Base-by-base conservation (phyloP, 345 rosid species). In the Cardamine occulta region DNA sequence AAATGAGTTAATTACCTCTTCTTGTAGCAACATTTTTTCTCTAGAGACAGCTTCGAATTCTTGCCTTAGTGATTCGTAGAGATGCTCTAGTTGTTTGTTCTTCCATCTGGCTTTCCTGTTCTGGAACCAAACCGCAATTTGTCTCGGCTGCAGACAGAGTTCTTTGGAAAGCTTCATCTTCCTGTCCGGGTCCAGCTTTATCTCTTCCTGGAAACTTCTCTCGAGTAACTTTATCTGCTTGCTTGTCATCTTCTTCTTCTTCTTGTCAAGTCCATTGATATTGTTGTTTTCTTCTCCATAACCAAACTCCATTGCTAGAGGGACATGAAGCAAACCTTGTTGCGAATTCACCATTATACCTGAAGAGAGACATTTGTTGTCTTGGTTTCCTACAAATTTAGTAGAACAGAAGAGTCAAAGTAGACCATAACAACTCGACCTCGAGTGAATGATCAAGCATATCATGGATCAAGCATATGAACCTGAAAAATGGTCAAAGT, bases 101-200 rank as follows among this genome's bases (percentile, higher is more conserved):
- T 94, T 94, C 97, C 98, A 94, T 39, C 97, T 77, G 4, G 97
- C 93, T 28, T 95, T 88, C 57, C 91, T 83, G 81, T 89, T 91
- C 74, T 91, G 98, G 70, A 94, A 94, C 98, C 98, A 94, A 47
- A 91, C 91, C 2, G 96, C 93, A 37, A 90, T 85, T 76, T 94
- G 97, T 54, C 95, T 83, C 0, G 98, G 97, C 70, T 90, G 93
- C 9, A 91, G 89, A 49, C 98, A 92, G 18, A 94, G 88, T 29
- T 90, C 98, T 47, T 80, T 81, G 10, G 97, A 87, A 55, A 94
- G 86, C 84, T 82, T 88, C 89, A 88, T 86, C 78, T 94, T 91
- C 81, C 92, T 72, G 9, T 88, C 88, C 6, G 96, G 89, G 21
- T 88, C 93, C 49, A 94, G 79, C 86, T 91, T 94, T 24, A 84